Evolutionary conservation across 306 rosid genomes (phyloP).

Genomic region (Malus sylvestris): DNA sequence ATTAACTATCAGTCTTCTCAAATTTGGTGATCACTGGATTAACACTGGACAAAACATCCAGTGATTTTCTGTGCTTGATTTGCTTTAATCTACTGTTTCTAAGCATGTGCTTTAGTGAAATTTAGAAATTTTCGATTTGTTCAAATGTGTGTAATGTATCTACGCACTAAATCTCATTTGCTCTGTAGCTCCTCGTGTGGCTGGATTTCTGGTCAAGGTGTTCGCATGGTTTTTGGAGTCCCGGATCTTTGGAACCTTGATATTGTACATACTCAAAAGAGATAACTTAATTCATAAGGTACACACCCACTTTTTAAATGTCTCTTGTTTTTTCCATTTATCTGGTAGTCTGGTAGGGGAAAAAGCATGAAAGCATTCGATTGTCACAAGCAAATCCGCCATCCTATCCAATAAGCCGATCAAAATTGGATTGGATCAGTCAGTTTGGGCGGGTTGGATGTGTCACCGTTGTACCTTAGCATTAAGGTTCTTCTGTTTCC

Average conservation of each 20-base stretch:
- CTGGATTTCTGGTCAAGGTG: slow-evolving; percentile 63
- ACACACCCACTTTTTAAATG: background rate
- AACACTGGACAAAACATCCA: no score
- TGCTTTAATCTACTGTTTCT: background rate
- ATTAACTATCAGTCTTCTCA: background rate
- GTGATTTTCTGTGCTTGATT: background rate
- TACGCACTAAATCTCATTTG: background rate
- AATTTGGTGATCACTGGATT: background rate
- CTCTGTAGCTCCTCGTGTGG: slow-evolving; percentile 73
- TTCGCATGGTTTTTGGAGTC: slow-evolving; percentile 61
- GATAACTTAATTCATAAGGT: slow-evolving; percentile 77
- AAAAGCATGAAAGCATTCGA: no score
- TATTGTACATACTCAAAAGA: slow-evolving; percentile 55
- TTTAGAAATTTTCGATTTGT: background rate
- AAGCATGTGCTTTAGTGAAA: background rate
- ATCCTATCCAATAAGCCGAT: no score
- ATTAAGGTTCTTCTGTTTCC: no score
- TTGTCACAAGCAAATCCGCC: no score
- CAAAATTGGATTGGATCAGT: no score
- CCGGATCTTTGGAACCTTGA: slow-evolving; percentile 53
- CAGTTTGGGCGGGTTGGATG: no score
- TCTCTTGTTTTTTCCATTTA: background rate
- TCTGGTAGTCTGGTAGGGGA: no score
- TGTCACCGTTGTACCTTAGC: no score
- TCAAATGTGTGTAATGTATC: background rate